phyloP scores from a whole-genome alignment of 2,329 filamentous ascomycete genomes.

The Samsoniella hepiali region DNA sequence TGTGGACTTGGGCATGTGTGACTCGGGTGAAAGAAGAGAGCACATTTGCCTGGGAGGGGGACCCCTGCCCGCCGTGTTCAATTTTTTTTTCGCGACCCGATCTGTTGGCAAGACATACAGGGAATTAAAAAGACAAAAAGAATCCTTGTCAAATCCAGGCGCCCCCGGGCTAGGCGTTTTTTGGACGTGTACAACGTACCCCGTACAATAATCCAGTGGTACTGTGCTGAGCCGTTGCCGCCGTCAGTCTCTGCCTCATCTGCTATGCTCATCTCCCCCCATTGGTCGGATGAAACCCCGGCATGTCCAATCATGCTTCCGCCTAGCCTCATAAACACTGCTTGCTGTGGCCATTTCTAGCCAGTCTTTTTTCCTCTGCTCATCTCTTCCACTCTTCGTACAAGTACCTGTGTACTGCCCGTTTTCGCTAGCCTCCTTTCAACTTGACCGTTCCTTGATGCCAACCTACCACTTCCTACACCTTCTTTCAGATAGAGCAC shows the following conservation, averaged over 20 bases:
- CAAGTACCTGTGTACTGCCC: conserved; percentile 18
- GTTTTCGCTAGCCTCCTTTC: conserved; percentile 8
- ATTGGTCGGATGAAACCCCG: conserved; percentile 34
- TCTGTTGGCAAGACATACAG: conserved; percentile 15
- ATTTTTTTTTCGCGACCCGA: conserved; percentile 9
- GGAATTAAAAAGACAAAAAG: background rate
- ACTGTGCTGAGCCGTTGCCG: conserved; percentile 30
- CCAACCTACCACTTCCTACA: conserved; percentile 1
- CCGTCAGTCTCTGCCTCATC: conserved; percentile 34
- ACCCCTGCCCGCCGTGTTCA: conserved; percentile 1
- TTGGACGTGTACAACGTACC: conserved; percentile 15
- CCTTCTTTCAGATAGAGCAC: conserved; percentile 12
- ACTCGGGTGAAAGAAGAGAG: conserved; percentile 13
- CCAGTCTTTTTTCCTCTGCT: conserved; percentile 8
- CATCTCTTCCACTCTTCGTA: conserved; percentile 15
- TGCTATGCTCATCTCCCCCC: conserved; percentile 30
- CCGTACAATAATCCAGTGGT: conserved; percentile 12
- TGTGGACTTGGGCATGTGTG: conserved; percentile 16
- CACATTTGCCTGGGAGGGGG: background rate
- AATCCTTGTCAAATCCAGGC: conserved; percentile 1
- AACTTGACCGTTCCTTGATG: conserved; percentile 15
- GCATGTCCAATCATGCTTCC: conserved; percentile 35
- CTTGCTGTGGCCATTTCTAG: conserved; percentile 23
- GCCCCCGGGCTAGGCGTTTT: conserved; percentile 5
- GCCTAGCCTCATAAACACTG: conserved; percentile 30